Percentiles rank a stretch among this genome's conserved stretches.
These are phyloP conservation scores for Dryadomyces sulphureus DNA, from an alignment of 2,329 filamentous ascomycete species.

Conservation along the genomic window DNA sequence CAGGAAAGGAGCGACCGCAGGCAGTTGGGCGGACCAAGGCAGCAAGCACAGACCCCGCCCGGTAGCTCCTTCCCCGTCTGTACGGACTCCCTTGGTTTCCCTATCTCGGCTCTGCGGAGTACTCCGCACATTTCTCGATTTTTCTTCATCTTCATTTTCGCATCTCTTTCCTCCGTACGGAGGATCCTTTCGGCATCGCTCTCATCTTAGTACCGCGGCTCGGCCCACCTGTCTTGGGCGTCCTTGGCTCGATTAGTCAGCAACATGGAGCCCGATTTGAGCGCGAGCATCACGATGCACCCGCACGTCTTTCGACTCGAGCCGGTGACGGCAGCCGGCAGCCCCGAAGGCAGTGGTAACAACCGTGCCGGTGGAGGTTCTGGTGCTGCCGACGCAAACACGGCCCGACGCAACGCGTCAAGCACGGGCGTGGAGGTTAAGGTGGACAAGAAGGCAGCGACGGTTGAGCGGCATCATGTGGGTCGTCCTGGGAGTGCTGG, in stretches of 20 bases:
- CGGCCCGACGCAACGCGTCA: conserved; percentile 19
- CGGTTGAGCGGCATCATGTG: conserved; percentile 27
- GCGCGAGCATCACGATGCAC: conserved; percentile 17
- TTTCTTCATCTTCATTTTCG: too few relatives aligned
- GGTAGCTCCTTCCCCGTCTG: too few relatives aligned
- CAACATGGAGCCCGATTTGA: conserved; percentile 18
- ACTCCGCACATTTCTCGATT: too few relatives aligned
- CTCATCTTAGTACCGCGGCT: not conserved
- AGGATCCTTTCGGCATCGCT: not conserved
- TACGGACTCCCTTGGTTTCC: too few relatives aligned
- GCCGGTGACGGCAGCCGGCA: conserved; percentile 4
- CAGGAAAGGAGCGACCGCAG: too few relatives aligned
- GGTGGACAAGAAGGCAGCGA: conserved; percentile 15
- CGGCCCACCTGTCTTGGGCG: too few relatives aligned
- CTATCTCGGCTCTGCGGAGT: too few relatives aligned
- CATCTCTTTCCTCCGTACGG: too few relatives aligned
- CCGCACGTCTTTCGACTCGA: conserved; percentile 25
- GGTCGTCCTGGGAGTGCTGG: conserved; percentile 1
- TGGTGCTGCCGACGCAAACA: not conserved
- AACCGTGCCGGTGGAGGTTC: not conserved
- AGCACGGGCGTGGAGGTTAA: conserved; percentile 31
- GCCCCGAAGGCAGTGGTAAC: too few relatives aligned
- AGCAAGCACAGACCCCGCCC: too few relatives aligned
- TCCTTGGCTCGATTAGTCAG: not conserved
- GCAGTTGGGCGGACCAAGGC: too few relatives aligned